Conservation (phyloP, 1,139 yeast species). For the Sugiyamaella japonica region DNA sequence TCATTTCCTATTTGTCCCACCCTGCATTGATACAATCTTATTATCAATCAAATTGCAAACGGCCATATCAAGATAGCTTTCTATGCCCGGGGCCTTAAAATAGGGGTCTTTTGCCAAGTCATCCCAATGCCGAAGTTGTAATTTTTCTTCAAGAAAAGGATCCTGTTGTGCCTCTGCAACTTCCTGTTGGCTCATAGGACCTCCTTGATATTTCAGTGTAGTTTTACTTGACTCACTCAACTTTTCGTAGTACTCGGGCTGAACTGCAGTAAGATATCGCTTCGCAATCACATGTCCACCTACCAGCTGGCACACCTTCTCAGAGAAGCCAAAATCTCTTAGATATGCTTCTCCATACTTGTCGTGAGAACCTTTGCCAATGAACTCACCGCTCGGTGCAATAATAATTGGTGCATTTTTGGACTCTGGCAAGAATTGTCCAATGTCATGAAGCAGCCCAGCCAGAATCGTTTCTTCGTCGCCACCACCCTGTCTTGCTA, state of each 20-base stretch:
- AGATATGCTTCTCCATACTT: slow-evolving; percentile 24
- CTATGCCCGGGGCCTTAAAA: slow-evolving; percentile 8
- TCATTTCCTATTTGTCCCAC: too few relatives aligned
- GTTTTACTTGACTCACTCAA: slow-evolving; percentile 21
- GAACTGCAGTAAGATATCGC: slow-evolving; percentile 21
- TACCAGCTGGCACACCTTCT: slow-evolving; percentile 24
- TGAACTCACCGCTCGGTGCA: slow-evolving; percentile 10
- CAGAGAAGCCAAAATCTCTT: slow-evolving; percentile 24
- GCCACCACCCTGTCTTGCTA: slow-evolving; percentile 19
- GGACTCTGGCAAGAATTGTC: slow-evolving; percentile 22
- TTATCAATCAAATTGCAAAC: too few relatives aligned
- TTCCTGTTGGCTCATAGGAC: slow-evolving; percentile 20
- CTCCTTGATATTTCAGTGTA: slow-evolving; percentile 22
- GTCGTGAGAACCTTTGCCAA: slow-evolving; percentile 21
- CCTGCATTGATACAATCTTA: too few relatives aligned
- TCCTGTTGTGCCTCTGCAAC: slow-evolving; percentile 17
- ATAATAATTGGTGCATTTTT: slow-evolving; percentile 19
- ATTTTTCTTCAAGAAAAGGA: slow-evolving; percentile 22
- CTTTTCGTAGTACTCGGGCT: slow-evolving; percentile 19
- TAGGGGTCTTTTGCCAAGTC: slow-evolving; percentile 23
- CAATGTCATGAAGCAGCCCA: slow-evolving; percentile 24
- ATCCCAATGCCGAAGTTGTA: slow-evolving; percentile 22
- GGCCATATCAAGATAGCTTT: too few relatives aligned
- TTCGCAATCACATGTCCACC: slow-evolving; percentile 25
- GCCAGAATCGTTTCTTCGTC: slow-evolving; percentile 24